These are phyloP conservation scores for Neonothopanus nambi DNA, from an alignment of 1,284 basidiomycete species.

Conservation along the genomic window DNA sequence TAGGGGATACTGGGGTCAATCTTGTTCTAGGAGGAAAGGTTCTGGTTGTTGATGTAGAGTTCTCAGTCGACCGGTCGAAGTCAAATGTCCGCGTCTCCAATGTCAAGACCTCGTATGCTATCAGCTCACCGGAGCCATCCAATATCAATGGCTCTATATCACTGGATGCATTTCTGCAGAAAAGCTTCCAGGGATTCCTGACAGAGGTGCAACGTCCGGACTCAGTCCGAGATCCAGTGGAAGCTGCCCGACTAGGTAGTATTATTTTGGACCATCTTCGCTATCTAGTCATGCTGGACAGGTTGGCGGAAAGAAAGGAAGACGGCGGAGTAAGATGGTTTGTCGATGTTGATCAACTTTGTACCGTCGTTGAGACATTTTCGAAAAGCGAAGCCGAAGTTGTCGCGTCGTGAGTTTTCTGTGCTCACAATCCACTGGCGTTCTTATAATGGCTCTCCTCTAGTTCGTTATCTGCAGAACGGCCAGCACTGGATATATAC, in stretches of 20 bases:
- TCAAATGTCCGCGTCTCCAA: constrained; percentile 46
- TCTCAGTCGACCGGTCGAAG: constrained; percentile 45
- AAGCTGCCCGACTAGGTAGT: constrained; percentile 48
- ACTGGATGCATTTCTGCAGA: constrained; percentile 61
- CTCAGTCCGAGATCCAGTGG: constrained; percentile 47
- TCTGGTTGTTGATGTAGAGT: constrained; percentile 73
- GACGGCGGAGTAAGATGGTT: constrained; percentile 75
- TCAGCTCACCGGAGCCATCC: constrained; percentile 40
- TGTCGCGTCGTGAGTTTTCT: constrained; percentile 49
- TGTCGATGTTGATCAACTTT: constrained; percentile 57
- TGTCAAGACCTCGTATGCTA: constrained; percentile 74
- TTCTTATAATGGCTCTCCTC: neutral
- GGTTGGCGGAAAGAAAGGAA: constrained; percentile 56
- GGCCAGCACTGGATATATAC: constrained; percentile 65
- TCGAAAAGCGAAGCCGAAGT: constrained; percentile 53
- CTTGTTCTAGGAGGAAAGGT: constrained; percentile 74
- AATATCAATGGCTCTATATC: constrained; percentile 53
- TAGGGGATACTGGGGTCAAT: constrained; percentile 48
- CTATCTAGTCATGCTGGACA: constrained; percentile 72
- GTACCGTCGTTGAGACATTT: constrained; percentile 47
- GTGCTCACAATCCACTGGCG: neutral
- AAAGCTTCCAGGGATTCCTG: constrained; percentile 55
- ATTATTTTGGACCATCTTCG: constrained; percentile 56
- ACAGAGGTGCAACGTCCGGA: constrained; percentile 60
- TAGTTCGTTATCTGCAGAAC: constrained; percentile 38